These are phyloP conservation scores for Chaetoceros tenuissimus DNA, from an alignment of 108 stramenopile genomes.

Conservation along the genomic window DNA sequence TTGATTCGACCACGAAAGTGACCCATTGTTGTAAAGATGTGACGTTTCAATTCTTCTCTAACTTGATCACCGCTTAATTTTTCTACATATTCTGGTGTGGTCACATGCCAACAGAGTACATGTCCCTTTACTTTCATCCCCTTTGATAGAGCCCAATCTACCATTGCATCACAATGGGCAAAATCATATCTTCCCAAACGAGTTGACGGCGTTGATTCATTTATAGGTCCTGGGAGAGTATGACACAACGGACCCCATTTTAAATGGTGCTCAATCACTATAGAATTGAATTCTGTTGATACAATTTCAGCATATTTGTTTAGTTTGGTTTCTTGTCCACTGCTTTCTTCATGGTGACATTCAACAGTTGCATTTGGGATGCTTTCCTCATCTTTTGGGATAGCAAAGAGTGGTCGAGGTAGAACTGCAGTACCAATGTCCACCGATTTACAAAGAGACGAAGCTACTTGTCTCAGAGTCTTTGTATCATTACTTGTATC, in stretches of 20 bases:
- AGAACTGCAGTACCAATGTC: slow-evolving; percentile 76
- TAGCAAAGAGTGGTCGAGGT: slow-evolving; percentile 51
- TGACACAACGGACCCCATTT: slow-evolving; percentile 80
- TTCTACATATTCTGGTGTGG: slow-evolving; percentile 59
- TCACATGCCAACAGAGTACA: slow-evolving; percentile 83
- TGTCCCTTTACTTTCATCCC: slow-evolving; percentile 84
- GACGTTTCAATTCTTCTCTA: slow-evolving; percentile 43
- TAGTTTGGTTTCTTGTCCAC: not conserved
- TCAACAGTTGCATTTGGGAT: slow-evolving; percentile 9
- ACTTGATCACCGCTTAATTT: slow-evolving; percentile 51
- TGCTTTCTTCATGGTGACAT: slow-evolving; percentile 9
- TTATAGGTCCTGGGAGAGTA: slow-evolving; percentile 54
- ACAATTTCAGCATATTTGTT: slow-evolving; percentile 57
- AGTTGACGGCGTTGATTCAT: slow-evolving; percentile 27
- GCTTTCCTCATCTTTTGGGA: slow-evolving; percentile 25
- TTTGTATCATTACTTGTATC: slow-evolving; percentile 5
- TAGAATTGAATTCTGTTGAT: slow-evolving; percentile 76
- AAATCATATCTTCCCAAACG: slow-evolving; percentile 82
- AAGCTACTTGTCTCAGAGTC: slow-evolving; percentile 42
- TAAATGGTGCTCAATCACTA: slow-evolving; percentile 86
- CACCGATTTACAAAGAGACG: slow-evolving; percentile 45
- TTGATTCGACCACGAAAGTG: slow-evolving; percentile 73
- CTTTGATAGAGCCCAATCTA: slow-evolving; percentile 74
- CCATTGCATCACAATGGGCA: slow-evolving; percentile 69
- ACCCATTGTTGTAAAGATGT: slow-evolving; percentile 83